phyloP scores from a whole-genome alignment of 352 stramenopile species.

The Phytopythium aichiense region DNA sequence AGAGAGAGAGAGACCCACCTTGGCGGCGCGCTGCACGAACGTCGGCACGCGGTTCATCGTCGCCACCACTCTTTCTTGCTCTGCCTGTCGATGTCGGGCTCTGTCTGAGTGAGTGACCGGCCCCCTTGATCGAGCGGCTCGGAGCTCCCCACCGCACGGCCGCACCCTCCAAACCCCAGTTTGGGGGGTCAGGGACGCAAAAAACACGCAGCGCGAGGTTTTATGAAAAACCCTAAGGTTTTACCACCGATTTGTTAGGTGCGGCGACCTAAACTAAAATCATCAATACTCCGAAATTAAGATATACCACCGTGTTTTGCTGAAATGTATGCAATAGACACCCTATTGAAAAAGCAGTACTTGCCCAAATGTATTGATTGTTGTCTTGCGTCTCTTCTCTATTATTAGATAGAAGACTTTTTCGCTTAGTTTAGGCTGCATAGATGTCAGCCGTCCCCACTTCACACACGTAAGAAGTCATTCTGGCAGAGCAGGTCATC shows the following conservation, averaged over 20 bases:
- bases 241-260: conserved; percentile 10
- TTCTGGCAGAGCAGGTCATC: conserved; percentile 12
- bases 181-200: not conserved
- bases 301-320: too few relatives aligned
- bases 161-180: conserved; percentile 8
- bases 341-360: too few relatives aligned
- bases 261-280: not conserved
- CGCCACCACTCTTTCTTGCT: conserved; percentile 44
- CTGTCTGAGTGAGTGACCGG: not conserved
- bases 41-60: conserved; percentile 74
- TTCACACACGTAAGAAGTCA: not conserved
- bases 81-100: conserved; percentile 13
- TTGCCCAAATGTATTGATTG: too few relatives aligned
- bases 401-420: too few relatives aligned
- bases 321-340: too few relatives aligned
- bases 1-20: conserved; percentile 32
- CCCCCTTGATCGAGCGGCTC: conserved; percentile 3
- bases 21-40: conserved; percentile 69
- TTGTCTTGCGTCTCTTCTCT: too few relatives aligned
- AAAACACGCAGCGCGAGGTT: conserved; percentile 5
- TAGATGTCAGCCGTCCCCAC: conserved; percentile 2
- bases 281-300: too few relatives aligned
- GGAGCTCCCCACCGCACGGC: not conserved
- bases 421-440: not conserved
- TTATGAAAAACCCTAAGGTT: conserved; percentile 14